Conservation (phyloP, 192 early-diverging fungal genomes). For the Endogone sp. region DNA sequence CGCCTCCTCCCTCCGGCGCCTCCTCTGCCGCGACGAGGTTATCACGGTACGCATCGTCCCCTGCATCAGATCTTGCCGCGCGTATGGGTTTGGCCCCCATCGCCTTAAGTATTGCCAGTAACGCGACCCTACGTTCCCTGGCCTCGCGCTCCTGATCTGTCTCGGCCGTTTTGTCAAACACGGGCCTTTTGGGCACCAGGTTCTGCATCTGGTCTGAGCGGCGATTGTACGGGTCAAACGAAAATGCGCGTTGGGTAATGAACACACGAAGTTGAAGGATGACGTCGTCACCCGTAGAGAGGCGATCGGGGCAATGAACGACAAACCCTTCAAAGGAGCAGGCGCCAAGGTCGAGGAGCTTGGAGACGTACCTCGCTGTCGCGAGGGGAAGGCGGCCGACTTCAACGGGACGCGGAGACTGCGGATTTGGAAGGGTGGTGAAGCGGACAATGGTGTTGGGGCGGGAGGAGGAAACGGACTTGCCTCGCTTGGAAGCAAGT, state of each 20-base stretch:
- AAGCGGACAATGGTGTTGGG: constrained; percentile 51
- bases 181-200: neutral
- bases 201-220: neutral
- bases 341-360: constrained; percentile 39
- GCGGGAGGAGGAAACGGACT: constrained; percentile 4
- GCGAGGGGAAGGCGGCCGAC: constrained; percentile 41
- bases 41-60: neutral
- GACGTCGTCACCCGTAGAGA: constrained; percentile 41
- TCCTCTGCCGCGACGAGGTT: constrained; percentile 9
- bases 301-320: constrained; percentile 18
- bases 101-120: constrained; percentile 12
- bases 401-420: constrained; percentile 23
- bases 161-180: constrained; percentile 4
- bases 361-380: constrained; percentile 36
- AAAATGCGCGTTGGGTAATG: constrained; percentile 23
- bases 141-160: neutral
- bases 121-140: constrained; percentile 14
- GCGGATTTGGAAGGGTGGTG: constrained; percentile 5
- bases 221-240: neutral
- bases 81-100: constrained; percentile 12
- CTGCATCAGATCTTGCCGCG: constrained; percentile 11
- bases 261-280: constrained; percentile 36
- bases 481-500: constrained; percentile 17
- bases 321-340: constrained; percentile 43
- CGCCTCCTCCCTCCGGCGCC: neutral